Evolutionary conservation across 495 filamentous ascomycete genomes (phyloP).

Genomic region (Talaromyces adpressus): DNA sequence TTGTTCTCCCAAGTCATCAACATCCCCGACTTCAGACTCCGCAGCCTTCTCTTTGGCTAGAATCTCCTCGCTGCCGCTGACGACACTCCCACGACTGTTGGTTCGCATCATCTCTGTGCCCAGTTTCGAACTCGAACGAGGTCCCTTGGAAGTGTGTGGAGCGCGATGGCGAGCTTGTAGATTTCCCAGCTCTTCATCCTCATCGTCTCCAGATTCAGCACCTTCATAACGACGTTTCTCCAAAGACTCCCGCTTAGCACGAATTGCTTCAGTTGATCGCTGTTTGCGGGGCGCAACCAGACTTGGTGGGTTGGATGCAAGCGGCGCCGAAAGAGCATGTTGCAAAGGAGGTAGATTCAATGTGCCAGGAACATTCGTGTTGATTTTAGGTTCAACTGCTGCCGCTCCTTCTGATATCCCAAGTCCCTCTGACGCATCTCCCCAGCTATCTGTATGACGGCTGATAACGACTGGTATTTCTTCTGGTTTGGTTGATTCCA

Average conservation of each 20-base stretch:
- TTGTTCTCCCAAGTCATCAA: conserved; percentile 24
- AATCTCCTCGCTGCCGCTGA: conserved; percentile 43
- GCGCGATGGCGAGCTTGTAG: conserved; percentile 49
- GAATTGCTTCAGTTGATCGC: conserved; percentile 71
- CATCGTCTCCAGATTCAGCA: conserved; percentile 83
- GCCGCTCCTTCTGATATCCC: conserved; percentile 55
- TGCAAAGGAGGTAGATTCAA: conserved; percentile 39
- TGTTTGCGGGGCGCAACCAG: conserved; percentile 51
- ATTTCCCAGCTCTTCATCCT: conserved; percentile 80
- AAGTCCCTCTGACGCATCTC: conserved; percentile 53
- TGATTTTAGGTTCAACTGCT: conserved; percentile 26
- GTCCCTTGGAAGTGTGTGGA: conserved; percentile 36
- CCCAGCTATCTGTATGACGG: conserved; percentile 68
- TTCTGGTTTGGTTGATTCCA: conserved; percentile 71
- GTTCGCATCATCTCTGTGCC: conserved; percentile 95
- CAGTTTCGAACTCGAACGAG: conserved; percentile 67
- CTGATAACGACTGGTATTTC: conserved; percentile 71
- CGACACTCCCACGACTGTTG: conserved; percentile 81
- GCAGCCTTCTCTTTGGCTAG: conserved; percentile 20
- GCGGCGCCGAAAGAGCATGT: conserved; percentile 62
- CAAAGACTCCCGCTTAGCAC: conserved; percentile 66
- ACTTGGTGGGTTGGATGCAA: conserved; percentile 45
- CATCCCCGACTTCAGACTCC: conserved; percentile 17
- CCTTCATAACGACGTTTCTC: conserved; percentile 71
- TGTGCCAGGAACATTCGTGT: neutral